A percentile compares a stretch with the other conserved stretches of the same genome.
phyloP scores from a whole-genome alignment of 2,329 filamentous ascomycete genomes.

The Didymella lethalis region DNA sequence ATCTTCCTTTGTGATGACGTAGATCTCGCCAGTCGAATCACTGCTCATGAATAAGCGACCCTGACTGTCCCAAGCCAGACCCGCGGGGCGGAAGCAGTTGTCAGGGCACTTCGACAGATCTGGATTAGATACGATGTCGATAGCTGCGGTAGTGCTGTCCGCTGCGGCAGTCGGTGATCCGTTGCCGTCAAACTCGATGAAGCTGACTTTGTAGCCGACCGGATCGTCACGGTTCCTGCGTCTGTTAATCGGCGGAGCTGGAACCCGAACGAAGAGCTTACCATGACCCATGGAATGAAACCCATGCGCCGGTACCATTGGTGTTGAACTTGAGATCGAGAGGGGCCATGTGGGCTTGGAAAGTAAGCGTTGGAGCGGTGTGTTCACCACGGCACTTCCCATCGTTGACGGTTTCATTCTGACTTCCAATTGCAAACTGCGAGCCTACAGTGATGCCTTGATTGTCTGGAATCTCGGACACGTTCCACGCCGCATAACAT shows the following conservation, averaged over 20 bases:
- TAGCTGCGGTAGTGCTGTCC: constrained; percentile 59
- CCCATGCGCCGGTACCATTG: constrained; percentile 66
- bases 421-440: constrained; percentile 59
- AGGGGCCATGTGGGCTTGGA: constrained; percentile 73
- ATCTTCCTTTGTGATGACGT: constrained; percentile 55
- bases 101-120: constrained; percentile 63
- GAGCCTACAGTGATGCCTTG: constrained; percentile 54
- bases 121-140: constrained; percentile 64
- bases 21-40: constrained; percentile 72
- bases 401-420: constrained; percentile 58
- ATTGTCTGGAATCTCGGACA: constrained; percentile 58
- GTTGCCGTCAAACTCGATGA: constrained; percentile 55
- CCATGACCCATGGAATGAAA: constrained; percentile 78
- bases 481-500: constrained; percentile 73
- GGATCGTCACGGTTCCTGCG: constrained; percentile 57
- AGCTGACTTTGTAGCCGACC: constrained; percentile 60
- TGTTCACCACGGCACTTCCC: constrained; percentile 53
- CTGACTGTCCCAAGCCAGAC: constrained; percentile 60
- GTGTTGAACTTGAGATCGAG: constrained; percentile 73
- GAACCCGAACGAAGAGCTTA: constrained; percentile 24
- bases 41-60: constrained; percentile 69
- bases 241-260: constrained; percentile 7
- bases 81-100: constrained; percentile 69
- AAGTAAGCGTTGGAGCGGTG: constrained; percentile 62
- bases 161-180: constrained; percentile 55